Evolutionary conservation across 441 rosid genomes (phyloP).

Genomic region (Hura crepitans): DNA sequence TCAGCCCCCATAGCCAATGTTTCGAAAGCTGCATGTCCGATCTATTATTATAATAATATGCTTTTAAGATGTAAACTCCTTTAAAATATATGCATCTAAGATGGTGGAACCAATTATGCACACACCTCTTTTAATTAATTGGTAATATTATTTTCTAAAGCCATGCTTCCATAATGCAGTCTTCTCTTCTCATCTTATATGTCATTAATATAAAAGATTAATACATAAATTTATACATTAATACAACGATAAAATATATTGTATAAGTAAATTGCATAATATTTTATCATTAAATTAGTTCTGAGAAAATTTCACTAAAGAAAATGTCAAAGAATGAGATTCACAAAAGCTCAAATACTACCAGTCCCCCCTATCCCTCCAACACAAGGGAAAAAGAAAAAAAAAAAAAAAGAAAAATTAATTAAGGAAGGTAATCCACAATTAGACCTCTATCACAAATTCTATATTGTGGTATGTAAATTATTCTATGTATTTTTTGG

Average conservation of each 20-base stretch:
- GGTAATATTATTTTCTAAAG: background rate
- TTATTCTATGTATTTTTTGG: conserved; percentile 19
- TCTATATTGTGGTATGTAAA: conserved; percentile 11
- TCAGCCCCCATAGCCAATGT: conserved; percentile 59
- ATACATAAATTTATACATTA: no score
- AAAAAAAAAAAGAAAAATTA: conserved; percentile 1
- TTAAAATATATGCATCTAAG: no score
- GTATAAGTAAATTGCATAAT: no score
- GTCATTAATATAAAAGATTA: no score
- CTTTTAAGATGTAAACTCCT: no score
- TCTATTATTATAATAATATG: conserved; percentile 16
- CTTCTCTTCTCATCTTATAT: no score
- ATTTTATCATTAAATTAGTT: no score
- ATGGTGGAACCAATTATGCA: conserved; percentile 72
- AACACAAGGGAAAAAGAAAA: conserved; percentile 7
- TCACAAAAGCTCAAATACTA: conserved; percentile 7
- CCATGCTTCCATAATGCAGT: conserved; percentile 40
- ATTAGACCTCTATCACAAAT: conserved; percentile 20
- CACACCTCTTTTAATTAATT: conserved; percentile 22
- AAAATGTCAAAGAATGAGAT: conserved; percentile 31
- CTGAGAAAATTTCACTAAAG: background rate
- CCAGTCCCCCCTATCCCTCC: background rate
- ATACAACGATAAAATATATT: no score
- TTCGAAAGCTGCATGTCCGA: conserved; percentile 41
- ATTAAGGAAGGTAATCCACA: conserved; percentile 28